A percentile compares a stretch with the other conserved stretches of the same genome.
These are phyloP conservation scores for Nepenthes alata DNA, from an alignment of 179 eudicot genomes.

Conservation along the genomic window DNA sequence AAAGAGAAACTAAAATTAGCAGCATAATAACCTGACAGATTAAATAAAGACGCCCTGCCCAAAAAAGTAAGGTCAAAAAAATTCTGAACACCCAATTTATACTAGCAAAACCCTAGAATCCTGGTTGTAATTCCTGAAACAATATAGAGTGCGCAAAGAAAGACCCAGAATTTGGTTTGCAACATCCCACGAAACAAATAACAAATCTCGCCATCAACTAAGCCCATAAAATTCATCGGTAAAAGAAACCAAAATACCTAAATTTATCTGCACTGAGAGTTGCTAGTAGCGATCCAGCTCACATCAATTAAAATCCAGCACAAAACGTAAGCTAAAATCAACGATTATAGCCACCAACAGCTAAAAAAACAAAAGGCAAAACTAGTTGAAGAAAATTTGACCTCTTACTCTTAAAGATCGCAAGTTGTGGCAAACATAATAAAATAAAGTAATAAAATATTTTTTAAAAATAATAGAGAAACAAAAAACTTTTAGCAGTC, in stretches of 20 bases:
- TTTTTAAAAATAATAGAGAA: not conserved
- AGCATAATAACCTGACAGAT: slow-evolving; percentile 3
- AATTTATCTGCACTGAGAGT: slow-evolving; percentile 1
- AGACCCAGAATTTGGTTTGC: slow-evolving; percentile 2
- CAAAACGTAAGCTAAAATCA: not conserved
- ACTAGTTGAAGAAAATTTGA: slow-evolving; percentile 2
- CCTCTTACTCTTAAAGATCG: not conserved
- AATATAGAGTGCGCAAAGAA: not conserved
- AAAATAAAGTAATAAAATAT: not conserved
- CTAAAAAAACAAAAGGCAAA: not conserved
- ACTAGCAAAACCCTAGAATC: slow-evolving; percentile 7
- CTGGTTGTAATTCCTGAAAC: not conserved
- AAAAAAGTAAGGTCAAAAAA: not conserved
- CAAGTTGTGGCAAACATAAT: not conserved
- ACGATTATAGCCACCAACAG: not conserved
- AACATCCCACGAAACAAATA: slow-evolving; percentile 1
- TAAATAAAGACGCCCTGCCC: not conserved
- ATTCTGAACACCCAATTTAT: not conserved
- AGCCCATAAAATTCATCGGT: slow-evolving; percentile 6
- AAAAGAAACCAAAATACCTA: slow-evolving; percentile 6
- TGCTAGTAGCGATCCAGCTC: slow-evolving; percentile 10
- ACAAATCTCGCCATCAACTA: slow-evolving; percentile 11
- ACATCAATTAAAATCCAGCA: slow-evolving; percentile 8
- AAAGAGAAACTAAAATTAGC: slow-evolving; percentile 23
- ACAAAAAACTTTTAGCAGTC: not conserved